These are phyloP conservation scores for Fremontodendron californicum DNA, from an alignment of 345 rosid genomes.

Conservation along the genomic window DNA sequence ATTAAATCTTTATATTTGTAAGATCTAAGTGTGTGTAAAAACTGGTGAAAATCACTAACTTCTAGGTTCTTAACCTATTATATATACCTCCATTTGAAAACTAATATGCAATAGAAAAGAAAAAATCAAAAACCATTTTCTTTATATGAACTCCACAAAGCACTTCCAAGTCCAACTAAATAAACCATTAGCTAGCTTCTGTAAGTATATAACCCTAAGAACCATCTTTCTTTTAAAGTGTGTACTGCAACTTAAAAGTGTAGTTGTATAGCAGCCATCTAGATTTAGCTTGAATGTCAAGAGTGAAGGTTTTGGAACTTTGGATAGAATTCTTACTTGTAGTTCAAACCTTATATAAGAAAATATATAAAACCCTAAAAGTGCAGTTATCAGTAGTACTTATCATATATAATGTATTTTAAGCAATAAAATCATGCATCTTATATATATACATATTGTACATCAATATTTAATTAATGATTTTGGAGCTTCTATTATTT, in stretches of 20 bases:
- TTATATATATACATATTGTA: too few relatives aligned
- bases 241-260: neutral
- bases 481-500: too few relatives aligned
- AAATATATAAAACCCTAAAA: neutral
- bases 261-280: neutral
- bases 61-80: neutral
- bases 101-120: neutral
- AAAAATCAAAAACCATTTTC: neutral
- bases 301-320: neutral
- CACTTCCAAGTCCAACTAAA: neutral
- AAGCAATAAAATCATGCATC: too few relatives aligned
- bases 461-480: too few relatives aligned
- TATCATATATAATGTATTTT: too few relatives aligned
- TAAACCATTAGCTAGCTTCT: too few relatives aligned
- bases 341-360: neutral
- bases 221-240: neutral
- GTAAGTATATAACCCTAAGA: neutral
- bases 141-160: neutral
- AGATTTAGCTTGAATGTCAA: neutral
- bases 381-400: too few relatives aligned
- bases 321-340: neutral
- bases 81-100: too few relatives aligned
- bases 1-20: too few relatives aligned
- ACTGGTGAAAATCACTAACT: neutral
- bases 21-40: too few relatives aligned